phyloP scores from a whole-genome alignment of 257 asterid species.

The Anisodus tanguticus region DNA sequence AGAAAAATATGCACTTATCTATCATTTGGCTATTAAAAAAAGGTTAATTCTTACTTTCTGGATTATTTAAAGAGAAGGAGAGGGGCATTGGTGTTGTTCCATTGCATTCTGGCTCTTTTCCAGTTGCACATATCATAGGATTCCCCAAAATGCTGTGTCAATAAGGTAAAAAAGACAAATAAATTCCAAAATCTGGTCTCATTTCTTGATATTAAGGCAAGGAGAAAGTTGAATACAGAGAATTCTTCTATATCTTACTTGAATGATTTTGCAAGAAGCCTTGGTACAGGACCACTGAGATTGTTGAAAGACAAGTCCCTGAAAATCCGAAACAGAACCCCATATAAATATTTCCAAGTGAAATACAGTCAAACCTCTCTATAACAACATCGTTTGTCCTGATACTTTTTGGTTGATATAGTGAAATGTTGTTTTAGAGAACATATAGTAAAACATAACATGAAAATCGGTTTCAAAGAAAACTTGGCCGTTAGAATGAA shows the following conservation, averaged over 20 bases:
- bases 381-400: not conserved
- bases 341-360: constrained; percentile 1
- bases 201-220: not conserved
- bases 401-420: not conserved
- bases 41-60: constrained; percentile 57
- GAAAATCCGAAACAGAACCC: constrained; percentile 30
- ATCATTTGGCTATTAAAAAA: not conserved
- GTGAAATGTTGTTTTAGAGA: not conserved
- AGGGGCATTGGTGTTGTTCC: constrained; percentile 75
- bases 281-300: constrained; percentile 86
- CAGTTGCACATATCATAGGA: constrained; percentile 84
- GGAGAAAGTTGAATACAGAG: not conserved
- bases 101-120: constrained; percentile 77
- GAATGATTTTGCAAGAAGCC: constrained; percentile 76
- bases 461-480: not conserved
- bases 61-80: constrained; percentile 50
- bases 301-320: constrained; percentile 96
- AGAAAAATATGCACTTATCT: not conserved
- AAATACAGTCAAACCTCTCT: not conserved
- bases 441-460: not conserved
- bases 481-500: not conserved
- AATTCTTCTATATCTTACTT: constrained; percentile 50
- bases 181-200: not conserved
- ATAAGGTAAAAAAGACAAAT: not conserved
- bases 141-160: constrained; percentile 75